These are phyloP conservation scores for Solanum pennellii DNA, from an alignment of 257 asterid genomes.

Conservation along the genomic window DNA sequence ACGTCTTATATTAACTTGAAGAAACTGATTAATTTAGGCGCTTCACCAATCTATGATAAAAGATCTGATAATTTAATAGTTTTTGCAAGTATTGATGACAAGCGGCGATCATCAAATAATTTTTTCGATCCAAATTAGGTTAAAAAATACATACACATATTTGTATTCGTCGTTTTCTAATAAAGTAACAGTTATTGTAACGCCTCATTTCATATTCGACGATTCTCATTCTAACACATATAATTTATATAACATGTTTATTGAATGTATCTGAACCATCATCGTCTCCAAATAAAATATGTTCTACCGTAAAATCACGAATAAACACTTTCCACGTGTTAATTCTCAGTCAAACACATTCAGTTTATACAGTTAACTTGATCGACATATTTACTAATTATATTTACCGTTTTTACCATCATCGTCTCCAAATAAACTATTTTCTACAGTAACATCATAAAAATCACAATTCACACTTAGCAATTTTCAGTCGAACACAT, in stretches of 20 bases:
- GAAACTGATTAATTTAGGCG: background rate
- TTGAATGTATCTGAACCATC: background rate
- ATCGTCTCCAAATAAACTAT: background rate
- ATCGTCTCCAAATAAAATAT: background rate
- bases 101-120: background rate
- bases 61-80: background rate
- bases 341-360: background rate
- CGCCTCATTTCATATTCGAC: background rate
- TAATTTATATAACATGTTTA: background rate
- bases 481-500: too few relatives aligned
- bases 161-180: background rate
- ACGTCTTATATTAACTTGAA: background rate
- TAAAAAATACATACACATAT: background rate
- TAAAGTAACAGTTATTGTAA: background rate
- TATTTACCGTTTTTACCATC: background rate
- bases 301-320: accelerated
- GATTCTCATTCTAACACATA: background rate
- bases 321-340: background rate
- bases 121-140: background rate
- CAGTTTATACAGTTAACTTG: background rate
- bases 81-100: background rate
- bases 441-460: background rate
- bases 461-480: background rate
- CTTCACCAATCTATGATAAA: background rate
- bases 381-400: background rate